These are phyloP conservation scores for Fusarium solani-melongenae DNA, from an alignment of 2,329 filamentous ascomycete genomes.

Conservation along the genomic window DNA sequence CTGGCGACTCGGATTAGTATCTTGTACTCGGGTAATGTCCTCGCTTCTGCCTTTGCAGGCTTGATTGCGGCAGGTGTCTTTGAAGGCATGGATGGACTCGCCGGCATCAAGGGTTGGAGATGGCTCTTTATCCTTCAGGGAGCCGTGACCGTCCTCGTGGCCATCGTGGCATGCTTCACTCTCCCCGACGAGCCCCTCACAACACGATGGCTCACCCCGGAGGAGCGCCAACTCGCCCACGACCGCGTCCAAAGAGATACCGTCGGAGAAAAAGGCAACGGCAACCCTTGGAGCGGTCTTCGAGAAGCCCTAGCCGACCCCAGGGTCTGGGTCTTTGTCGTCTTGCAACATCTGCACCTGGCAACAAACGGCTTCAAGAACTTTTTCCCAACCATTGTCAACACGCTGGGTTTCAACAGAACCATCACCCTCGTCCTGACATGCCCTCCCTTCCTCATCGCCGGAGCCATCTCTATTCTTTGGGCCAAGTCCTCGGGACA, in stretches of 20 bases:
- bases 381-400: constrained; percentile 36
- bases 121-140: constrained; percentile 74
- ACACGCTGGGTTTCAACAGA: constrained; percentile 35
- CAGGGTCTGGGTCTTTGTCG: constrained; percentile 58
- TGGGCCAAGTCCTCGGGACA: constrained; percentile 52
- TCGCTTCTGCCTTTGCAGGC: constrained; percentile 52
- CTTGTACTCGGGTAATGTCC: constrained; percentile 52
- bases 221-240: constrained; percentile 43
- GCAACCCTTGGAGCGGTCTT: constrained; percentile 54
- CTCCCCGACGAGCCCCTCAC: constrained; percentile 54
- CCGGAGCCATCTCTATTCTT: constrained; percentile 30
- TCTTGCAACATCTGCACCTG: constrained; percentile 62
- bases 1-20: constrained; percentile 53
- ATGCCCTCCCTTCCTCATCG: constrained; percentile 56
- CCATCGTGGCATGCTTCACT: constrained; percentile 38
- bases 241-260: constrained; percentile 50
- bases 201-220: constrained; percentile 53
- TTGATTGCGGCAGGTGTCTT: constrained; percentile 57
- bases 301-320: constrained; percentile 55
- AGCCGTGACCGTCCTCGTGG: constrained; percentile 45
- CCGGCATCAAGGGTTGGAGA: constrained; percentile 39
- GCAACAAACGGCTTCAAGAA: constrained; percentile 58
- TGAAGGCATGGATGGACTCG: constrained; percentile 33
- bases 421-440: constrained; percentile 42
- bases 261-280: constrained; percentile 53